A percentile compares a stretch with the other conserved stretches of the same genome.
Evolutionary conservation across 2,329 filamentous ascomycete species (phyloP).

Genomic region (Aspergillus cejpii): DNA sequence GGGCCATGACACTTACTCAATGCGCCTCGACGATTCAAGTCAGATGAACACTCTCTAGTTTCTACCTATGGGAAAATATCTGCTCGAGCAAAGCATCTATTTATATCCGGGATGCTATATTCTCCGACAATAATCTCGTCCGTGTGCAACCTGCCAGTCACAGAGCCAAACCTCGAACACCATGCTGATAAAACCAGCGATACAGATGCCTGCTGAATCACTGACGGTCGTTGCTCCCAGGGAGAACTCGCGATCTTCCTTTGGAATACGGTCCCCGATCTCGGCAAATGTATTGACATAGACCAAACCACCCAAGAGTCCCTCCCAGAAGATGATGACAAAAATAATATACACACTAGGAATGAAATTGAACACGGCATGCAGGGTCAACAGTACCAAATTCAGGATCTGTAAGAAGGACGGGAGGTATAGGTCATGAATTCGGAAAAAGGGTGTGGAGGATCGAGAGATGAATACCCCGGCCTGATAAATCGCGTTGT

Average conservation of each 20-base stretch:
- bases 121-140: constrained; percentile 64
- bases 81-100: background rate
- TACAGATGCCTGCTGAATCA: constrained; percentile 83
- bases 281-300: constrained; percentile 96
- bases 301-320: constrained; percentile 78
- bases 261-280: constrained; percentile 74
- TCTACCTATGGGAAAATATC: too few relatives aligned
- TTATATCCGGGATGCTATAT: constrained; percentile 28
- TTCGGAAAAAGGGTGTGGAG: constrained; percentile 76
- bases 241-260: constrained; percentile 80
- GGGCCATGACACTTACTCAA: background rate
- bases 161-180: constrained; percentile 74
- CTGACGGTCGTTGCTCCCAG: constrained; percentile 84
- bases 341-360: constrained; percentile 85
- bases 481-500: constrained; percentile 88
- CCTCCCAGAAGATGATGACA: constrained; percentile 84
- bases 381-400: constrained; percentile 62
- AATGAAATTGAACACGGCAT: constrained; percentile 73
- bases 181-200: constrained; percentile 80
- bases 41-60: background rate
- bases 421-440: constrained; percentile 74
- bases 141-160: constrained; percentile 73
- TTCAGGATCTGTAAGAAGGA: constrained; percentile 77
- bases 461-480: constrained; percentile 93
- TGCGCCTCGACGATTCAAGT: background rate